Evolutionary conservation across 345 rosid species (phyloP).

Genomic region (Brassica rapa): DNA sequence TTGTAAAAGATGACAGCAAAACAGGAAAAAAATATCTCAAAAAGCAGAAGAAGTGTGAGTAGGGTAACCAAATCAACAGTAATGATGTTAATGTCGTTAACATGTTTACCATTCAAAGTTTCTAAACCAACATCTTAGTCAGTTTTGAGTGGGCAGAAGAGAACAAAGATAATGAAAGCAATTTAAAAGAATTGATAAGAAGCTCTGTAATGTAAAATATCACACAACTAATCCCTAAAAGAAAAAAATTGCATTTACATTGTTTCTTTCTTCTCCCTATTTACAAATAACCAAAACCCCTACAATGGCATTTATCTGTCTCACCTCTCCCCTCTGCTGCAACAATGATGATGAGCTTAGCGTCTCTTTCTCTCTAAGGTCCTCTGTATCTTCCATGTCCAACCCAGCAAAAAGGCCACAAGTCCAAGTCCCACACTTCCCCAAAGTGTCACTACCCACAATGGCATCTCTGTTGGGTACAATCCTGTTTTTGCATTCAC

Average conservation of each 20-base stretch:
- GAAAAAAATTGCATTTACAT: conserved; percentile 46
- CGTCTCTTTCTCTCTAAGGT: conserved; percentile 63
- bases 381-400: conserved; percentile 79
- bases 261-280: conserved; percentile 27
- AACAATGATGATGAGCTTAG: conserved; percentile 40
- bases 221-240: conserved; percentile 34
- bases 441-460: conserved; percentile 75
- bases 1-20: not conserved
- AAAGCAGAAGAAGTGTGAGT: not conserved
- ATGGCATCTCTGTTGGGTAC: conserved; percentile 84
- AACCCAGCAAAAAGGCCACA: conserved; percentile 54
- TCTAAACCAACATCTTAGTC: not conserved
- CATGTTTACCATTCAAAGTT: not conserved
- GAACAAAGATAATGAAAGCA: conserved; percentile 30
- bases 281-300: conserved; percentile 27
- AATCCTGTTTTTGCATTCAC: conserved; percentile 54
- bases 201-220: conserved; percentile 26
- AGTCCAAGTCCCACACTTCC: conserved; percentile 62
- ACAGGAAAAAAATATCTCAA: not conserved
- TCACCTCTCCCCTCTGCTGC: conserved; percentile 40
- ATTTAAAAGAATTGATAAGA: conserved; percentile 37
- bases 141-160: not conserved
- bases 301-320: conserved; percentile 36
- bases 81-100: not conserved
- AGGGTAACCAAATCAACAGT: not conserved